Conservation (phyloP, 345 rosid species). For the Salix udensis region DNA sequence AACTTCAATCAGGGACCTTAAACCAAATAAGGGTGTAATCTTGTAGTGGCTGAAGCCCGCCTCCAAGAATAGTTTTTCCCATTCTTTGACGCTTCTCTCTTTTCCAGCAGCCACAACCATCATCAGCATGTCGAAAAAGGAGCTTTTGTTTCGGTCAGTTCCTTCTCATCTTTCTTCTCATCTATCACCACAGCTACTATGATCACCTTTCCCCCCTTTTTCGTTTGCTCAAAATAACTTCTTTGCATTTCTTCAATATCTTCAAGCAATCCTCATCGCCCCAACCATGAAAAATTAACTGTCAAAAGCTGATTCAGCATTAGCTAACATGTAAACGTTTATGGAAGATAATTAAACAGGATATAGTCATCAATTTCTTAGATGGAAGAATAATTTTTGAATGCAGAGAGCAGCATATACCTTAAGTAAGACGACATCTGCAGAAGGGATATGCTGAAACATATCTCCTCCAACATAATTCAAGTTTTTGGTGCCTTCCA, state of each 20-base stretch:
- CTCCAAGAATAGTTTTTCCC: conserved; percentile 31
- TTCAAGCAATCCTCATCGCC: conserved; percentile 44
- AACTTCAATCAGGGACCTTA: conserved; percentile 51
- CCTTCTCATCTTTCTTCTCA: conserved; percentile 27
- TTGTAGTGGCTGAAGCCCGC: conserved; percentile 41
- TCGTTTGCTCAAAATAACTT: conserved; percentile 26
- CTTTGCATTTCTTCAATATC: conserved; percentile 39
- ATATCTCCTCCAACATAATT: conserved; percentile 26
- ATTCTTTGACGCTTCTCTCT: conserved; percentile 43
- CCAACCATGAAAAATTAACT: conserved; percentile 38
- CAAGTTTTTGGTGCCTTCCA: conserved; percentile 19
- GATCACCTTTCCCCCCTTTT: conserved; percentile 27
- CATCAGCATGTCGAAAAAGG: conserved; percentile 41
- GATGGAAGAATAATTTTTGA: neutral
- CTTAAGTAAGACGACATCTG: conserved; percentile 18
- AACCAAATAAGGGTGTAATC: conserved; percentile 33
- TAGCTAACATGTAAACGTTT: neutral
- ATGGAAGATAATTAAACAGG: neutral
- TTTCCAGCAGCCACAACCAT: conserved; percentile 23
- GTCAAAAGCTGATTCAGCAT: neutral
- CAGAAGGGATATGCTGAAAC: conserved; percentile 25
- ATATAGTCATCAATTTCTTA: neutral
- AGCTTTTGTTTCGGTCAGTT: conserved; percentile 36
- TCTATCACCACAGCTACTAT: conserved; percentile 38
- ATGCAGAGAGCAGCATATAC: neutral